Evolutionary conservation across 805 yeast species (phyloP), one percentile per base, ranked within the genome.

Genomic region (Sugiyamaella marilandica): DNA sequence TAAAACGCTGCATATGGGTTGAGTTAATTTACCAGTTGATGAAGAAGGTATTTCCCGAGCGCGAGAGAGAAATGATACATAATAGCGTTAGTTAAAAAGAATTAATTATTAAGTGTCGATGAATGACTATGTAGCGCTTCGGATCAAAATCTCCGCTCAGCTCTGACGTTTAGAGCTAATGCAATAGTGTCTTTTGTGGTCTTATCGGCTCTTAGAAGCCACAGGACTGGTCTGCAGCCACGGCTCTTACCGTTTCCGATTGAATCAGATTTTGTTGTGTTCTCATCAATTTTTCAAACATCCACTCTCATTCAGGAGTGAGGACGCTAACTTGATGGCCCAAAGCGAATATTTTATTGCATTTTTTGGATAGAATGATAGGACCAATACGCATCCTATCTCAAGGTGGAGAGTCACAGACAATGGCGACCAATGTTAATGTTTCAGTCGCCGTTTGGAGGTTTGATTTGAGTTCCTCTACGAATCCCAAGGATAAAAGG

Each of bases 251-350:
- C 16, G 5, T 4, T 37, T 48, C 51, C 2, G 51, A 5, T 24
- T 48, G 51, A 14, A n/a, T 9, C 14, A 48, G 21, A 13, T n/a
- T 13, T 14, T 10, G 51, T 48, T 10, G 33, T 48, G 39, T 48
- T 41, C 4, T 36, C 45, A 8, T 37, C 51, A 10, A 29, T 39
- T 14, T 37, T 21, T 21, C 46, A 21, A 48, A 48, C 36, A 37
- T 39, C 39, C 37, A 48, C 19, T 41, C 24, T 46, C 51, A 10
- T 37, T 35, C 19, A 48, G 39, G 10, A 48, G 11, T 13, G 37
- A n/a, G 21, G 35, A n/a, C 14, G 33, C n/a, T 9, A 24, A 16
- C 8, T 37, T 13, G 3, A 3, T n/a, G 13, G 46, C 51, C n/a
- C 16, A 1, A 48, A 14, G 18, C 32, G 34, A 48, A 48, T n/a